Evolutionary conservation across 805 yeast genomes (phyloP).

Genomic region (Groenewaldozyma salmanticensis): DNA sequence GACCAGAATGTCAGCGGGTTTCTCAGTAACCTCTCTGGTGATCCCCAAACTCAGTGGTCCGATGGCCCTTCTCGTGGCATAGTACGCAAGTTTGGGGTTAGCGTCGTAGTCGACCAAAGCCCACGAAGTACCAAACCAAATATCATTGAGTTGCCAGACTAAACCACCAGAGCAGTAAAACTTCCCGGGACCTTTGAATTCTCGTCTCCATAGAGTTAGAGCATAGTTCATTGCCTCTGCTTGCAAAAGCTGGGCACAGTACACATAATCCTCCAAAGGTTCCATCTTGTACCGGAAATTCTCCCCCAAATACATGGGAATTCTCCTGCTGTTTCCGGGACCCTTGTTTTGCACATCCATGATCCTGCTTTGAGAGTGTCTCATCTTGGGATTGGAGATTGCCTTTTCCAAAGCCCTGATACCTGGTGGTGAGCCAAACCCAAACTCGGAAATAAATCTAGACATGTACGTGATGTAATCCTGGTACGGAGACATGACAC

Average conservation of each 20-base stretch:
- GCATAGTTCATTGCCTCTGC: slow-evolving; percentile 40
- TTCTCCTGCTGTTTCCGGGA: slow-evolving; percentile 34
- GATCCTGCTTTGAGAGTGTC: slow-evolving; percentile 34
- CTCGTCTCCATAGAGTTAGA: slow-evolving; percentile 34
- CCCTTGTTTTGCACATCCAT: slow-evolving; percentile 42
- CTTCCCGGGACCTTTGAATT: slow-evolving; percentile 31
- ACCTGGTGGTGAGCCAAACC: slow-evolving; percentile 40
- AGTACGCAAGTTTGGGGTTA: slow-evolving; percentile 38
- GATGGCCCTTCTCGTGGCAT: slow-evolving; percentile 36
- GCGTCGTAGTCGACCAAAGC: slow-evolving; percentile 34
- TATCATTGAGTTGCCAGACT: slow-evolving; percentile 46
- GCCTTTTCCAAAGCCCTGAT: slow-evolving; percentile 25
- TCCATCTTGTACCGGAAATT: slow-evolving; percentile 32
- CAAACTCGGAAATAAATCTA: slow-evolving; percentile 43
- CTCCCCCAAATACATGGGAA: slow-evolving; percentile 36
- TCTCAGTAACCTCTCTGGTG: slow-evolving; percentile 15
- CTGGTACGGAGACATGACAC: slow-evolving; percentile 37
- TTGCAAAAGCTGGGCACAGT: slow-evolving; percentile 43
- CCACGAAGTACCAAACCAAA: slow-evolving; percentile 45
- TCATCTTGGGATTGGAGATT: slow-evolving; percentile 30
- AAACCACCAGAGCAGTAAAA: slow-evolving; percentile 36
- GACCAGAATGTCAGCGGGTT: slow-evolving; percentile 6
- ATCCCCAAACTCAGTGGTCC: slow-evolving; percentile 27
- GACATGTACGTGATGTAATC: slow-evolving; percentile 36
- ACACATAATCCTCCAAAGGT: slow-evolving; percentile 33